A percentile compares a stretch with the other conserved stretches of the same genome.
These are phyloP conservation scores for Phytophthora aleatoria DNA, from an alignment of 352 stramenopile genomes.

Conservation along the genomic window DNA sequence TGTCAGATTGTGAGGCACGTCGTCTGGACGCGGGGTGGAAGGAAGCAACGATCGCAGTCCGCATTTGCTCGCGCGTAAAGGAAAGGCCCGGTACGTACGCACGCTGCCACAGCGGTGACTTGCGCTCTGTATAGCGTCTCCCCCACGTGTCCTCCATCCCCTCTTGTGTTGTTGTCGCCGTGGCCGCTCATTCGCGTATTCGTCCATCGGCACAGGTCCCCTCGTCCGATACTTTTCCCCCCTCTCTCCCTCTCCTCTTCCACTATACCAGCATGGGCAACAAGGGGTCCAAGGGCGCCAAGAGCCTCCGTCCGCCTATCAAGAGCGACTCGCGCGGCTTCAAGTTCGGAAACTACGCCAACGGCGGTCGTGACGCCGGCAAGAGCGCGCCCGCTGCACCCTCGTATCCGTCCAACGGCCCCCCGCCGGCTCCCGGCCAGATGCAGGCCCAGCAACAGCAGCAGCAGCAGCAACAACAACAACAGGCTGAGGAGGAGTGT, in stretches of 20 bases:
- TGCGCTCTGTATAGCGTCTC: slow-evolving; percentile 16
- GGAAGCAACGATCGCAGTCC: slow-evolving; percentile 32
- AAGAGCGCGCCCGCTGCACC: slow-evolving; percentile 78
- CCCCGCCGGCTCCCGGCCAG: slow-evolving; percentile 36
- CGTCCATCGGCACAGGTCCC: slow-evolving; percentile 35
- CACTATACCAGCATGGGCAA: slow-evolving; percentile 63
- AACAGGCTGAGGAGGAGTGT: slow-evolving; percentile 68
- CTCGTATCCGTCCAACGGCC: slow-evolving; percentile 47
- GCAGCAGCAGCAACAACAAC: slow-evolving; percentile 31
- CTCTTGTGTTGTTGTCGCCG: slow-evolving; percentile 13
- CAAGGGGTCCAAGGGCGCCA: slow-evolving; percentile 82
- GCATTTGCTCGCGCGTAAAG: slow-evolving; percentile 34
- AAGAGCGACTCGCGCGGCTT: slow-evolving; percentile 87
- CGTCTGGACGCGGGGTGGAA: slow-evolving; percentile 26
- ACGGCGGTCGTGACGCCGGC: slow-evolving; percentile 61
- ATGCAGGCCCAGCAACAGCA: slow-evolving; percentile 25
- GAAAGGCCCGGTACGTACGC: slow-evolving; percentile 32
- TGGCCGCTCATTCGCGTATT: slow-evolving; percentile 43
- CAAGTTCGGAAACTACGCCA: slow-evolving; percentile 65
- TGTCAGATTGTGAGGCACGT: slow-evolving; percentile 32
- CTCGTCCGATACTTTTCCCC: slow-evolving; percentile 33
- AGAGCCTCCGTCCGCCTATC: slow-evolving; percentile 68
- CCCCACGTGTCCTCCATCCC: slow-evolving; percentile 6
- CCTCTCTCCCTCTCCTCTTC: slow-evolving; percentile 3
- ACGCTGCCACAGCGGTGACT: slow-evolving; percentile 2